A percentile compares a stretch with the other conserved stretches of the same genome.
phyloP scores from a whole-genome alignment of 345 rosid species.

The Leavenworthia alabamica region DNA sequence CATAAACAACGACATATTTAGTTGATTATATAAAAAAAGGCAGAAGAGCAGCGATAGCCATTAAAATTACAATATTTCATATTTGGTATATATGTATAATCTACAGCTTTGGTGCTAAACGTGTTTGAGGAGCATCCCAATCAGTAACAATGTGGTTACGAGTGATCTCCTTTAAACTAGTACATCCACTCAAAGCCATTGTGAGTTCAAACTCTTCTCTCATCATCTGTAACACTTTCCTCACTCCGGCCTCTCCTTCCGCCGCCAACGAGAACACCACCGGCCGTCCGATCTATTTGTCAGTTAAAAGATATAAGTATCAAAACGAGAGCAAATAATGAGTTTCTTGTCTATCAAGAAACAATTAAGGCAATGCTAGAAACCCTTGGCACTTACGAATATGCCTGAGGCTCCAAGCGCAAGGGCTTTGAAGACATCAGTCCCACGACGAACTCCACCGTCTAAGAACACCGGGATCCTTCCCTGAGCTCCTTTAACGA shows the following conservation, averaged over 20 bases:
- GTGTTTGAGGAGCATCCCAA: conserved; percentile 49
- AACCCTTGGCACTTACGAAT: conserved; percentile 45
- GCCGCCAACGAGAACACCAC: conserved; percentile 77
- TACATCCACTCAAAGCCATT: conserved; percentile 81
- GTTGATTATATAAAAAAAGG: neutral
- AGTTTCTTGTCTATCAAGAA: neutral
- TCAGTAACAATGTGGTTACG: conserved; percentile 60
- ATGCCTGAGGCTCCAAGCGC: conserved; percentile 86
- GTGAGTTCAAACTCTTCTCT: conserved; percentile 75
- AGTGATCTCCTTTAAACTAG: conserved; percentile 60
- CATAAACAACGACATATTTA: neutral
- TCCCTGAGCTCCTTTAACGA: conserved; percentile 75
- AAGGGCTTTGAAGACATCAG: conserved; percentile 79
- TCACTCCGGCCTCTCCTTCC: conserved; percentile 67
- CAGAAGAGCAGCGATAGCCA: neutral
- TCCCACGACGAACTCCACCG: conserved; percentile 87
- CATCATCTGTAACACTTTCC: conserved; percentile 65
- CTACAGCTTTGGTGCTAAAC: conserved; percentile 15
- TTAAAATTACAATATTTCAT: neutral
- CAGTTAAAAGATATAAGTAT: neutral
- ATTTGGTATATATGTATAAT: neutral
- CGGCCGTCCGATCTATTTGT: conserved; percentile 65
- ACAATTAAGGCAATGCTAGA: neutral
- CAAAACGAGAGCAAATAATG: neutral
- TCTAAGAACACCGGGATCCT: conserved; percentile 70